Evolutionary conservation across 495 filamentous ascomycete genomes (phyloP).

Genomic region (Talaromyces proteolyticus): DNA sequence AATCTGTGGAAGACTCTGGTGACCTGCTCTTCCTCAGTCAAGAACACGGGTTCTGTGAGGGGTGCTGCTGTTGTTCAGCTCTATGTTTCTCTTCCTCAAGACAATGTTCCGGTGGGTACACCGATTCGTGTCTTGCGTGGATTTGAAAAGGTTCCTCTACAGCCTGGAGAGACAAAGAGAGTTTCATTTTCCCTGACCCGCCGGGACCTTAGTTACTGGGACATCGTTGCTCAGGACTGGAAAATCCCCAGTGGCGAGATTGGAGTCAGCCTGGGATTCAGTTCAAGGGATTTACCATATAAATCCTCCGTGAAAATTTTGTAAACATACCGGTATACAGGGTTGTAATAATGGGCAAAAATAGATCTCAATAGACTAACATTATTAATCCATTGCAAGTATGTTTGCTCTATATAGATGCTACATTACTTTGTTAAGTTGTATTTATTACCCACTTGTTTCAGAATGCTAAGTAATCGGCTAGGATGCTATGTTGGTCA

Average conservation of each 20-base stretch:
- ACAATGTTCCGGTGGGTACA: slow-evolving; percentile 1
- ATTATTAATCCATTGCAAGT: no score
- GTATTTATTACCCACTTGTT: no score
- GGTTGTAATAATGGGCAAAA: not conserved
- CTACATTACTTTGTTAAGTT: no score
- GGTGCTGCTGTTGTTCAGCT: slow-evolving; percentile 58
- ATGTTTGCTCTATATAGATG: no score
- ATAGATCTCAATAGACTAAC: not conserved
- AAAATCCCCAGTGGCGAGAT: slow-evolving; percentile 40
- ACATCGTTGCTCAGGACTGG: slow-evolving; percentile 65
- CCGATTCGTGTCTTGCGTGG: slow-evolving; percentile 49
- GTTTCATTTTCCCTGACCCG: slow-evolving; percentile 61
- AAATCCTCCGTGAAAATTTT: not conserved
- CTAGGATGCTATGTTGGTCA: no score
- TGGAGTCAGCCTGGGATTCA: not conserved
- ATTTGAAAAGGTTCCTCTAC: slow-evolving; percentile 61
- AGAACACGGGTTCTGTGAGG: slow-evolving; percentile 47
- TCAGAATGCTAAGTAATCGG: no score
- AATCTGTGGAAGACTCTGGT: slow-evolving; percentile 54
- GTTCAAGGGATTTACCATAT: not conserved
- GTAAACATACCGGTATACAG: not conserved
- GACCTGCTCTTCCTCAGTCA: slow-evolving; percentile 42
- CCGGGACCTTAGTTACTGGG: slow-evolving; percentile 72
- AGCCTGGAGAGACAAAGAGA: slow-evolving; percentile 40
- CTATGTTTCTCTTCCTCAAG: slow-evolving; percentile 51